Evolutionary conservation across 208 protist genomes (phyloP).

Genomic region (Crithidia expoeki): DNA sequence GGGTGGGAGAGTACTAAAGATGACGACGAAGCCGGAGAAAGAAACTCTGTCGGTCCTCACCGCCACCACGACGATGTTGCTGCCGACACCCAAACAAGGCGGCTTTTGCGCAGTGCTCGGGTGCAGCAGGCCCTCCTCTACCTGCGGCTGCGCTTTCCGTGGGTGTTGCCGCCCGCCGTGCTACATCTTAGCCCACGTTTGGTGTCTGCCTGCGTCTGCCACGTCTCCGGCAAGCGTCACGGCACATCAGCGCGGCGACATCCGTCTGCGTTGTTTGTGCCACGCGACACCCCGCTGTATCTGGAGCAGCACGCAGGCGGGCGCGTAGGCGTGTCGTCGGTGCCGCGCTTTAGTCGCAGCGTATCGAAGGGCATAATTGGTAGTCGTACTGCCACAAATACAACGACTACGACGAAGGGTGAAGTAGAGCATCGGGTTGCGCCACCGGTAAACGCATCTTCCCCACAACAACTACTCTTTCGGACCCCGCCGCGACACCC

Average conservation of each 20-base stretch:
- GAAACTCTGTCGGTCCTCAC: too few relatives aligned
- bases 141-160: conserved; percentile 48
- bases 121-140: conserved; percentile 31
- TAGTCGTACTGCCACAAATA: neutral
- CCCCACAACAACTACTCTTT: conserved; percentile 15
- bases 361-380: neutral
- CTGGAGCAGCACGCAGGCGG: neutral
- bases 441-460: neutral
- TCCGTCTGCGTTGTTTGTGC: neutral
- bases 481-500: conserved; percentile 15
- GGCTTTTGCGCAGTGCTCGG: neutral
- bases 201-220: conserved; percentile 25
- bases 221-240: conserved; percentile 30
- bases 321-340: neutral
- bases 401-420: neutral
- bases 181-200: conserved; percentile 19
- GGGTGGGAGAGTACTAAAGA: conserved; percentile 12
- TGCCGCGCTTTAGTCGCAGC: conserved; percentile 11
- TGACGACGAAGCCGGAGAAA: neutral
- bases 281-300: neutral
- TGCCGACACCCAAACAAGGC: neutral
- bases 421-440: neutral
- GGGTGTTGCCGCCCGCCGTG: conserved; percentile 37
- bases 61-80: neutral
- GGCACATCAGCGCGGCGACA: conserved; percentile 9